Conservation (phyloP, 257 asterid species). For the Ophiorrhiza pumila region DNA sequence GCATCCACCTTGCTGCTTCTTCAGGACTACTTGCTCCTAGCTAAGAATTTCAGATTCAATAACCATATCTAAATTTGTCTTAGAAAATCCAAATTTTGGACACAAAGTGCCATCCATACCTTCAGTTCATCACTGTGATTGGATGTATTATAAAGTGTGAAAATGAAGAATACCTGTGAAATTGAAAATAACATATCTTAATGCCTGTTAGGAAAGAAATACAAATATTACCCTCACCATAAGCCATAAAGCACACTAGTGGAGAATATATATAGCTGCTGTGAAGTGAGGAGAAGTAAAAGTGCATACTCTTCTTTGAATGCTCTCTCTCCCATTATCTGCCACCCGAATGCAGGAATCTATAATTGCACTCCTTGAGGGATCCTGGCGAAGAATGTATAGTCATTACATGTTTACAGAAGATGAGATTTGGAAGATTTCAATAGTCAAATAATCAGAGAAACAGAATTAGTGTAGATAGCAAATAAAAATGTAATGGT, state of each 20-base stretch:
- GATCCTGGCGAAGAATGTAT: slow-evolving; percentile 52
- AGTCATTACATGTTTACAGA: slow-evolving; percentile 15
- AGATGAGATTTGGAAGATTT: neutral
- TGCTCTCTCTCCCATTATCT: slow-evolving; percentile 97
- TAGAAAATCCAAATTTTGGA: slow-evolving; percentile 17
- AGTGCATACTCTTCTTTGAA: slow-evolving; percentile 68
- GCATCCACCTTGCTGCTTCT: slow-evolving; percentile 97
- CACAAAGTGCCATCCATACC: slow-evolving; percentile 49
- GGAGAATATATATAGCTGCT: neutral
- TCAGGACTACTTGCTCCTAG: slow-evolving; percentile 98
- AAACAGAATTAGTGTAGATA: neutral
- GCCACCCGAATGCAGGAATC: slow-evolving; percentile 96
- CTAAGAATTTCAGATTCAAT: slow-evolving; percentile 39
- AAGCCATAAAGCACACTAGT: neutral
- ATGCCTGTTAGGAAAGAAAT: slow-evolving; percentile 14
- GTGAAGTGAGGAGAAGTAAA: neutral
- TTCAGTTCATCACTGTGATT: slow-evolving; percentile 85
- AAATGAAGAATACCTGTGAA: slow-evolving; percentile 77
- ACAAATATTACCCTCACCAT: neutral
- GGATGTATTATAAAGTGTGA: slow-evolving; percentile 80
- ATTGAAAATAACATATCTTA: slow-evolving; percentile 13
- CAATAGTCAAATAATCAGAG: neutral
- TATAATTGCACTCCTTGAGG: slow-evolving; percentile 85
- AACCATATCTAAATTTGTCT: slow-evolving; percentile 3
- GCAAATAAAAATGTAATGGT: neutral